Base-by-base conservation (phyloP, 257 asterid species). In the Orobanche coerulescens region DNA sequence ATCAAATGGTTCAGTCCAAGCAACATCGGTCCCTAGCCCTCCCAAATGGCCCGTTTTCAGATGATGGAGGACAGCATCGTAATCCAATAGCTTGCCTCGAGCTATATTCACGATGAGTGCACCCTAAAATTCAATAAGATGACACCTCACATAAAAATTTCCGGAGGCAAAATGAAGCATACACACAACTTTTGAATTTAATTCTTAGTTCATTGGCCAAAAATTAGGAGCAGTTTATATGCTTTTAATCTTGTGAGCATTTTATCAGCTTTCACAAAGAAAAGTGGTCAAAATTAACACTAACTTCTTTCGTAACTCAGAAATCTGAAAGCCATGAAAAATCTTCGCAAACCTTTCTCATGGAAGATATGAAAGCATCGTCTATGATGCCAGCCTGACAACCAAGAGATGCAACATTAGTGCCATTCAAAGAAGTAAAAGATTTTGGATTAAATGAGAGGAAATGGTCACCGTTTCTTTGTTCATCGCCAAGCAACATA, bases 1-100 rank as follows among this genome's bases (percentile, higher is more conserved):
- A 78, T 91, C 92, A 69, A 91, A 88, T 54, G 98, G 98, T 68
- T 91, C 97, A 5, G 79, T 72, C 97, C 97, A 91, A 8, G 96
- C 88, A 67, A 91, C 97, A 64, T 88, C 97, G 19, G 83, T 91
- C 64, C 95, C 98, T 74, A 91, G 73, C 42, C 96, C 98, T 50
- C 98, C 98, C 83, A 91, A 69, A 65, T 91, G 95, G 19, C n/a
- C 90, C 0, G 83, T 67, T 74, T 85, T 59, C n/a, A 91, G 89
- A 72, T 88, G n/a, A n/a, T n/a, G n/a, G n/a, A n/a, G n/a, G n/a
- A n/a, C n/a, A n/a, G n/a, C n/a, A n/a, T n/a, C n/a, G n/a, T 91
- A 91, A 71, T 85, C 88, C 74, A 91, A 79, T 25, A 88, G 90
- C 23, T 90, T 92, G 1, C 98, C 98, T 68, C 98, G n/a, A n/a